Evolutionary conservation across 140 eudicot genomes (phyloP), one percentile per base, ranked within the genome.

Genomic region (Bidens hawaiensis): DNA sequence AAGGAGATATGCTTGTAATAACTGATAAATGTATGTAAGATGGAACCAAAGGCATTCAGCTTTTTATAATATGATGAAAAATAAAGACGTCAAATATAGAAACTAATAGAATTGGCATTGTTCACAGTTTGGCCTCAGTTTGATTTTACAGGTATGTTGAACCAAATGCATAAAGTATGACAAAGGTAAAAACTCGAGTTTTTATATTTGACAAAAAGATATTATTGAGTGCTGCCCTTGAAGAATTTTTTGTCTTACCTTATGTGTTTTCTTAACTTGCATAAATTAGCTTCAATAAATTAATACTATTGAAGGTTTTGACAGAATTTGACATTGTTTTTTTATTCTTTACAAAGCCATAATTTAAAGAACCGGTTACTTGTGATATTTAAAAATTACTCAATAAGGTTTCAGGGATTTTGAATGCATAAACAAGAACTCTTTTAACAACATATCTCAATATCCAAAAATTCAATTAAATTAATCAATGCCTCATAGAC

Each of bases 401-500:
- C 17, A 30, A 47, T 18, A 65, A 65, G 8, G 12, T n/a, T n/a
- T n/a, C 6, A 33, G 4, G 1, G 2, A 43, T 25, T n/a, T 6
- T 28, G 34, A 49, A 65, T 21, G 43, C 25, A 53, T 24, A 31
- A 53, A 26, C 23, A 27, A 14, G 22, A 6, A 30, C 23, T 27
- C 5, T 6, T 27, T 4, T 12, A 0, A 50, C 4, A 50, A 50
- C 57, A 50, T 8, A 67, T 23, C 26, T 16, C 13, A 25, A 12
- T 26, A 15, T 41, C 46, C 10, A 58, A 27, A 28, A 4, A 60
- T 48, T 49, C 17, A 47, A 43, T 60, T 33, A 60, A 59, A 16
- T 45, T 42, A 42, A 57, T 38, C 60, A 42, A 57, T 43, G 65
- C 60, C 50, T 66, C 52, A 40, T 17, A 36, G 47, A 66, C 51